Evolutionary conservation across 805 yeast genomes (phyloP).

Genomic region (Candida peoriensis): DNA sequence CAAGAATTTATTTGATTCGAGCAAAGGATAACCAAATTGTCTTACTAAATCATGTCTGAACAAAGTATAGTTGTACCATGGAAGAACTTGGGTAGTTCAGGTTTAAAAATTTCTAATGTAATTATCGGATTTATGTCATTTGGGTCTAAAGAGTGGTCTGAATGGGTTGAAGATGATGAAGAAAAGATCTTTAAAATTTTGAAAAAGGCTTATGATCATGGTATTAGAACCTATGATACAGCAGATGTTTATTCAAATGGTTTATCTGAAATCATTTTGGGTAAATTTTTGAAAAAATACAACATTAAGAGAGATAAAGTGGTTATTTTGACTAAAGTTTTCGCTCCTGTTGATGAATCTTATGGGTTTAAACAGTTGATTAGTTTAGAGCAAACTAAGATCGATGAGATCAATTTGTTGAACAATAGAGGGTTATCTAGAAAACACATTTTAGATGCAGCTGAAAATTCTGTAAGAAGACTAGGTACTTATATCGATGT

Average conservation of each 20-base stretch:
- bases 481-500: slow-evolving; percentile 50
- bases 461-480: slow-evolving; percentile 34
- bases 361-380: neutral
- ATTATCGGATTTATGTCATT: slow-evolving; percentile 51
- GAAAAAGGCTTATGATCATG: slow-evolving; percentile 41
- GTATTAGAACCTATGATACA: slow-evolving; percentile 45
- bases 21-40: too few relatives aligned
- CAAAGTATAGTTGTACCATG: slow-evolving; percentile 10
- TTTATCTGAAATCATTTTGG: slow-evolving; percentile 40
- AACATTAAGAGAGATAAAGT: slow-evolving; percentile 47
- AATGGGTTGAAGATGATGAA: slow-evolving; percentile 43
- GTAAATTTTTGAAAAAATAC: slow-evolving; percentile 46
- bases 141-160: slow-evolving; percentile 38
- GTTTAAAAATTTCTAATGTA: slow-evolving; percentile 41
- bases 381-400: slow-evolving; percentile 13
- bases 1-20: too few relatives aligned
- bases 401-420: slow-evolving; percentile 14
- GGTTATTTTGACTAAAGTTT: slow-evolving; percentile 45
- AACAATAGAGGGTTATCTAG: slow-evolving; percentile 38
- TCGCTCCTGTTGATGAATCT: slow-evolving; percentile 9
- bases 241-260: slow-evolving; percentile 49
- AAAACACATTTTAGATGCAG: slow-evolving; percentile 41
- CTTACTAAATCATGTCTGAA: too few relatives aligned
- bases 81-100: slow-evolving; percentile 36
- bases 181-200: slow-evolving; percentile 36